Evolutionary conservation across 192 early-diverging fungal genomes (phyloP).

Genomic region (Podila epicladia): DNA sequence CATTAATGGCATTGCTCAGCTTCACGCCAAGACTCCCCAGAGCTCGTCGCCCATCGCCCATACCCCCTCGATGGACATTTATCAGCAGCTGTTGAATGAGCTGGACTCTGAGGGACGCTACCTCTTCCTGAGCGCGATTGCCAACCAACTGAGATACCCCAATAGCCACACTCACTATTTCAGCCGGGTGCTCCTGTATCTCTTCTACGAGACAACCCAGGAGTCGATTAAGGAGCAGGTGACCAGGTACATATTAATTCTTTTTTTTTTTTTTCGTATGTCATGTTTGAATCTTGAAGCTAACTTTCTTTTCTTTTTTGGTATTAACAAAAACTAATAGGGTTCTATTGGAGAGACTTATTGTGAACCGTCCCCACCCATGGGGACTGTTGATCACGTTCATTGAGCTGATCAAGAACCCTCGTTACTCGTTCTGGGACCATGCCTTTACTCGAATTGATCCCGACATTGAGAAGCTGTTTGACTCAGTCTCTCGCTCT

Average conservation of each 20-base stretch:
- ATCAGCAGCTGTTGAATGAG: conserved; percentile 78
- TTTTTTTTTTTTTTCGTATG: not conserved
- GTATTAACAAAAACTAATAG: conserved; percentile 44
- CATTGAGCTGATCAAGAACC: conserved; percentile 96
- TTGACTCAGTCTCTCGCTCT: conserved; percentile 69
- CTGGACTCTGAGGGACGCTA: conserved; percentile 91
- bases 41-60: conserved; percentile 60
- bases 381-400: conserved; percentile 98
- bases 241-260: conserved; percentile 63
- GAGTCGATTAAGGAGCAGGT: conserved; percentile 95
- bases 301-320: not conserved
- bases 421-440: conserved; percentile 68
- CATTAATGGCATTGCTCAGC: conserved; percentile 73
- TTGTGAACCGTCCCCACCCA: conserved; percentile 97
- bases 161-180: conserved; percentile 97
- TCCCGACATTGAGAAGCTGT: conserved; percentile 85
- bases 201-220: conserved; percentile 82
- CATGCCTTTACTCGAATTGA: conserved; percentile 71
- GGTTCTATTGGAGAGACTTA: conserved; percentile 92
- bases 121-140: conserved; percentile 88
- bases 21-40: conserved; percentile 47
- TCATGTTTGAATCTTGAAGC: not conserved
- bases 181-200: conserved; percentile 85
- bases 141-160: conserved; percentile 97
- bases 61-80: conserved; percentile 84